phyloP scores from a whole-genome alignment of 352 stramenopile species.

The Phytopythium helicoides region DNA sequence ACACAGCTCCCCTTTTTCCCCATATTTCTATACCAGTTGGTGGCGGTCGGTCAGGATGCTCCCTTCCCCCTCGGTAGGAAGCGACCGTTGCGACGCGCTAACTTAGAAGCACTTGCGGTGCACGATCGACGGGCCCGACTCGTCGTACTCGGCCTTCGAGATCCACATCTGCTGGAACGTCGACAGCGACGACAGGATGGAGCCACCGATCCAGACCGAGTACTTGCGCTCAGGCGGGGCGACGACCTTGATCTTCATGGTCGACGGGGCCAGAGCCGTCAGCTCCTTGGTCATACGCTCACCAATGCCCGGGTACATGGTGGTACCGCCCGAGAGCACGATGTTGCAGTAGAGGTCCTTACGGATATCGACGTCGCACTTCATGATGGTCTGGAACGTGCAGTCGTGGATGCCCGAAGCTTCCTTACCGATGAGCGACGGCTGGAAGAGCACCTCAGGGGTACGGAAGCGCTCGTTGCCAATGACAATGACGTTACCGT shows the following conservation, averaged over 20 bases:
- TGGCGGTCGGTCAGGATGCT: slow-evolving; percentile 1
- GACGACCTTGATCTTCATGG: slow-evolving; percentile 97
- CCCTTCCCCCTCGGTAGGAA: slow-evolving; percentile 6
- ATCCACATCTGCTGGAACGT: slow-evolving; percentile 8
- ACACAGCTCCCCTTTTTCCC: slow-evolving; percentile 5
- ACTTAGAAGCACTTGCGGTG: slow-evolving; percentile 92
- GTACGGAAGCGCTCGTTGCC: slow-evolving; percentile 95
- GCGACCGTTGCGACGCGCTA: slow-evolving; percentile 1
- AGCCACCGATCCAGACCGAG: slow-evolving; percentile 97
- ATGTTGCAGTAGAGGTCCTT: slow-evolving; percentile 97
- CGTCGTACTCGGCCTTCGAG: slow-evolving; percentile 3
- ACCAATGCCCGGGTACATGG: slow-evolving; percentile 95
- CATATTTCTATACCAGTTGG: slow-evolving; percentile 28
- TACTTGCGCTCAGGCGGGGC: slow-evolving; percentile 93
- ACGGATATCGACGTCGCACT: slow-evolving; percentile 90
- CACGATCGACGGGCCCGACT: slow-evolving; percentile 1
- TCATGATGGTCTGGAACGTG: slow-evolving; percentile 82
- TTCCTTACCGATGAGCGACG: slow-evolving; percentile 91
- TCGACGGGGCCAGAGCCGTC: slow-evolving; percentile 79
- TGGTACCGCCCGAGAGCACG: slow-evolving; percentile 95
- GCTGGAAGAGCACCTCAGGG: slow-evolving; percentile 96
- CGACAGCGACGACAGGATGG: slow-evolving; percentile 53
- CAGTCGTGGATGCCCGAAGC: slow-evolving; percentile 80
- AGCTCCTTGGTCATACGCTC: slow-evolving; percentile 95
- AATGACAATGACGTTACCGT: slow-evolving; percentile 97